These are phyloP conservation scores for Cladobotryum mycophilum DNA, from an alignment of 2,329 filamentous ascomycete genomes.

Conservation along the genomic window DNA sequence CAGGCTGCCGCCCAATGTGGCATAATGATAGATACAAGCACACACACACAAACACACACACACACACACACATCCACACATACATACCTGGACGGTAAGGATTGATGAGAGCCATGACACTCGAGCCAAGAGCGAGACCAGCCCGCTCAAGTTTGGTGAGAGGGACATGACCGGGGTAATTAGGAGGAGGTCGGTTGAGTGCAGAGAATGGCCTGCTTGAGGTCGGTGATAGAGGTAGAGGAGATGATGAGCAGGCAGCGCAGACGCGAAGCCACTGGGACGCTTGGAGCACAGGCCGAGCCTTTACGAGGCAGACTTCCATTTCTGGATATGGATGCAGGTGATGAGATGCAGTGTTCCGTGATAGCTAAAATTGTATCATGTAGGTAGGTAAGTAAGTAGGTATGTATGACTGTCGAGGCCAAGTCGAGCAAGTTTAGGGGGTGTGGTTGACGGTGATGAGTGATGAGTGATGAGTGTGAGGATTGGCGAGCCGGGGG, in stretches of 20 bases:
- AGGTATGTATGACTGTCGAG: too few relatives aligned
- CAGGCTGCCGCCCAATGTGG: background rate
- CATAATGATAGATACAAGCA: too few relatives aligned
- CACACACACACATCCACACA: too few relatives aligned
- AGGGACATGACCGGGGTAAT: conserved; percentile 89
- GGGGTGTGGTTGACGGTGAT: too few relatives aligned
- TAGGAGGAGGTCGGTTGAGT: conserved; percentile 75
- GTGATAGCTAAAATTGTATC: background rate
- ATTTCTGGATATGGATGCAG: conserved; percentile 2
- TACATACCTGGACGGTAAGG: conserved; percentile 68
- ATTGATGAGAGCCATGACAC: conserved; percentile 59
- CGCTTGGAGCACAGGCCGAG: conserved; percentile 5
- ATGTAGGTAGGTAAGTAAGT: too few relatives aligned
- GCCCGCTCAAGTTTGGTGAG: conserved; percentile 72
- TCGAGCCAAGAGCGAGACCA: conserved; percentile 61
- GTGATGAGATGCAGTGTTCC: conserved; percentile 2
- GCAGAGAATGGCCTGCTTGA: conserved; percentile 58
- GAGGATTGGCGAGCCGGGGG: too few relatives aligned
- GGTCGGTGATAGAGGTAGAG: too few relatives aligned
- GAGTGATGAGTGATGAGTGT: too few relatives aligned
- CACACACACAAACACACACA: too few relatives aligned
- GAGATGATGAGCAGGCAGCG: conserved; percentile 12
- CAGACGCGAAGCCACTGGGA: background rate
- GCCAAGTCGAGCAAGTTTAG: too few relatives aligned
- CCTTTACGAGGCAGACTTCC: conserved; percentile 5